Base-by-base conservation (phyloP, 331 rosid species). In the Stylosanthes scabra region DNA sequence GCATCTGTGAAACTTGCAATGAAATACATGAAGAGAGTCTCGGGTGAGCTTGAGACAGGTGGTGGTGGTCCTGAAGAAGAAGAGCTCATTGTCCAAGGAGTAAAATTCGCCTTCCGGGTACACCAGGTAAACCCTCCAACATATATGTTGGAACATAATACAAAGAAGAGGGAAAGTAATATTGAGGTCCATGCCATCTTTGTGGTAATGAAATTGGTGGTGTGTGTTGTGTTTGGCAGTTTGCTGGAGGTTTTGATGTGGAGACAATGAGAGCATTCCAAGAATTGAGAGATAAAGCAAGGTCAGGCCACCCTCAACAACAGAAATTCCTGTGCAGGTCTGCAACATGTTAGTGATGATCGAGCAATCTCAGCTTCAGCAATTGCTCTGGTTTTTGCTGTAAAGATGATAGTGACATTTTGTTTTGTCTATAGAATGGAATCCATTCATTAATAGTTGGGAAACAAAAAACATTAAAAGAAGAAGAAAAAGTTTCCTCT, bases 1-100 rank as follows among this genome's bases (percentile, higher is more conserved):
- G 96, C 93, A 59, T 93, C 97, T 0, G 96, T 90, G 27, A 93
- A 90, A 63, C 68, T 93, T 72, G 97, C 98, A 47, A 81, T 88
- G 96, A 93, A 90, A 86, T 93, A 84, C 85, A 87, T 93, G 97
- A 90, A 82, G 78, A 90, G 96, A 63, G 96, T 93, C 55, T 93
- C 97, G 11, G 96, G 90, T 0, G 97, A 87, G 86, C 97, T 93
- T 10, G 97, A 90, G 84, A 66, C 83, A 49, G 86, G 58, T 6
- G 93, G 82, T 1, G 88, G 90, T 13, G 79, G 97, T 74, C 97
- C 93, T 2, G 98, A 93, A 76, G 98, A 90, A 68, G 97, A 93
- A 80, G 98, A 93, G 85, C 85, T 93, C 71, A 93, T 93, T 8
- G 86, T 93, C 54, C 98, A 89, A 78, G 93, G 93, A 5, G 96